These are phyloP conservation scores for Phytophthora pluvialis DNA, from an alignment of 352 stramenopile species.

Conservation along the genomic window DNA sequence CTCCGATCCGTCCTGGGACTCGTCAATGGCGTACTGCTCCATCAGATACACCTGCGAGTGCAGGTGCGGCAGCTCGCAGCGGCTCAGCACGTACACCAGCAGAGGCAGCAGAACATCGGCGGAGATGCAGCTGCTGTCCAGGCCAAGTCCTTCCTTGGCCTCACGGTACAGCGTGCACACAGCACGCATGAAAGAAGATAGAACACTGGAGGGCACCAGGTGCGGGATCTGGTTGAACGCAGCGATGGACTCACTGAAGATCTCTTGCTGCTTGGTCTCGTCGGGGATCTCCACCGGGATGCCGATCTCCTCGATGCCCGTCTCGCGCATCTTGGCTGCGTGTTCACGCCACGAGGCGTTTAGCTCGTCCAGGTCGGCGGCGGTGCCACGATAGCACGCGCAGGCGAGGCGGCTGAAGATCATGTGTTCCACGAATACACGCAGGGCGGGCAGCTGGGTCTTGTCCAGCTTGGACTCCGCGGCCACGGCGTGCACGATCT, in stretches of 20 bases:
- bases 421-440: constrained; percentile 77
- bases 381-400: constrained; percentile 62
- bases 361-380: constrained; percentile 70
- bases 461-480: constrained; percentile 44
- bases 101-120: constrained; percentile 80
- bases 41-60: constrained; percentile 82
- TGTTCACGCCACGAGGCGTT: constrained; percentile 73
- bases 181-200: constrained; percentile 64
- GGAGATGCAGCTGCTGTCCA: constrained; percentile 66
- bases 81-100: constrained; percentile 77
- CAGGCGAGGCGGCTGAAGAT: constrained; percentile 71
- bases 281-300: constrained; percentile 49
- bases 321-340: constrained; percentile 42
- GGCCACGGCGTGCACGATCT: constrained; percentile 64
- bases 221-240: constrained; percentile 75
- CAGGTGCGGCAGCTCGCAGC: constrained; percentile 70
- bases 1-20: constrained; percentile 73
- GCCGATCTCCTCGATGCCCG: constrained; percentile 63
- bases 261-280: constrained; percentile 24
- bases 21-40: constrained; percentile 79
- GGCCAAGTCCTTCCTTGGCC: constrained; percentile 48
- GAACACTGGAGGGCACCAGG: constrained; percentile 72
- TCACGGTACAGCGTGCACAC: constrained; percentile 77
- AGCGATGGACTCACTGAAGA: constrained; percentile 66
- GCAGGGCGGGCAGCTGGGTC: constrained; percentile 34